Base-by-base conservation (phyloP, 163 green algal species). In the Smithsoniella earleae region DNA sequence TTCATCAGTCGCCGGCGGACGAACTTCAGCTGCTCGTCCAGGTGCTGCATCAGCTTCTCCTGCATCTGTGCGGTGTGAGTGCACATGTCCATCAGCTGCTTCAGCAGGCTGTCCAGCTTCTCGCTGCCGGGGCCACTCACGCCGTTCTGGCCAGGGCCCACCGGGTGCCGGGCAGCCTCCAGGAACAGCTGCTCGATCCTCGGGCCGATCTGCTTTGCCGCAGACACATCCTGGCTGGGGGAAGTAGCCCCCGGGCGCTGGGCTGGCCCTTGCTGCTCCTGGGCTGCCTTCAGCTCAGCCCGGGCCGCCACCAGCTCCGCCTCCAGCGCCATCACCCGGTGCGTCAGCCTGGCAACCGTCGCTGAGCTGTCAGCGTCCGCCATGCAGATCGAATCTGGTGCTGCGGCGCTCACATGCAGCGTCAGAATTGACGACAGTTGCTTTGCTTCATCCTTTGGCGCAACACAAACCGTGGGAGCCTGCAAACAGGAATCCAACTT, bases 51-150 rank as follows among this genome's bases (percentile, higher is more conserved):
- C 20, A 69, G 58, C 25, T 69, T 69, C 30, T 69, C 58, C 58
- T 69, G 58, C 58, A 69, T 69, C 58, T 69, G 58, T 31, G 58
- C 58, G 25, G 27, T 43, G 25, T 69, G 31, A 0, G 27, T 30
- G 58, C 58, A 28, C 30, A 43, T n/a, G 27, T 69, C 58, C 58
- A 69, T 33, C 5, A 69, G 58, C 58, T 69, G 58, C 58, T 45
- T 69, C 58, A 69, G 58, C n/a, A 33, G 40, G 58, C 34, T 34
- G 58, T 69, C 58, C n/a, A 33, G 10, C 40, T n/a, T n/a, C 10
- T 13, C 40, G 40, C 10, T 49, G 40, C 10, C 10, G 40, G 40
- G 10, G 40, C 40, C 40, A 10, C 40, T 49, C 10, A 10, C 40
- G 40, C 40, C 58, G 16, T 69, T 69, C 27, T 34, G 18, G 25